Base-by-base conservation (phyloP, 495 filamentous ascomycete genomes). In the Melanomma pulvis-pyrius region DNA sequence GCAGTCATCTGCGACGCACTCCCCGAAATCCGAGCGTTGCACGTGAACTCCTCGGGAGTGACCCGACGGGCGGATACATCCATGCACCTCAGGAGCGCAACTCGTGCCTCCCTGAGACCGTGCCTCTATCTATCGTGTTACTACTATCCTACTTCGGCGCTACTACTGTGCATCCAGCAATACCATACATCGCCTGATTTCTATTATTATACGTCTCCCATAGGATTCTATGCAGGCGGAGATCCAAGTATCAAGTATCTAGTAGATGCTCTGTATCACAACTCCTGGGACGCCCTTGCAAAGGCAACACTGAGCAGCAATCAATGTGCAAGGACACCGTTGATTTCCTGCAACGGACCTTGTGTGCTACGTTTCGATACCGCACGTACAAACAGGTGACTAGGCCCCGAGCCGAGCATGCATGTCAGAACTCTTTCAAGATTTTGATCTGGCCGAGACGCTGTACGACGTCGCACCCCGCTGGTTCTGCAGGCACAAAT, bases 391-490 rank as follows among this genome's bases (percentile, higher is more conserved):
- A 28, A 19, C 54, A 58, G 41, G n/a, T 39, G 19, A 5, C 54
- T 15, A 57, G 54, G 30, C 54, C n/a, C n/a, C 5, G 8, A 51
- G 13, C 39, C 39, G 39, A 44, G 39, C 8, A 44, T 44, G 57
- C 63, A 67, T 54, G 63, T 67, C 55, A 67, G 49, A 60, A 61
- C 48, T 61, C 49, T 61, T 46, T 56, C 47, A 13, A 59, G 24
- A 30, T 58, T 52, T 44, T 13, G 30, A 36, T 11, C 39, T 15
- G 9, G 24, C 22, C 34, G 19, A 17, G 30, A 54, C 24, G 56
- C 29, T 36, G 63, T 39, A 36, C 17, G 2, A 67, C 55, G 56
- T 47, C 25, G 32, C 36, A 61, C 55, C 19, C 15, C 25, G 55
- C 56, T 61, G 56, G 55, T 26, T 15, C 24, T 32, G 54, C 55